Percentiles rank a stretch among this genome's conserved stretches.
Evolutionary conservation across 2,329 filamentous ascomycete genomes (phyloP).

Genomic region (Penicillium sp.): DNA sequence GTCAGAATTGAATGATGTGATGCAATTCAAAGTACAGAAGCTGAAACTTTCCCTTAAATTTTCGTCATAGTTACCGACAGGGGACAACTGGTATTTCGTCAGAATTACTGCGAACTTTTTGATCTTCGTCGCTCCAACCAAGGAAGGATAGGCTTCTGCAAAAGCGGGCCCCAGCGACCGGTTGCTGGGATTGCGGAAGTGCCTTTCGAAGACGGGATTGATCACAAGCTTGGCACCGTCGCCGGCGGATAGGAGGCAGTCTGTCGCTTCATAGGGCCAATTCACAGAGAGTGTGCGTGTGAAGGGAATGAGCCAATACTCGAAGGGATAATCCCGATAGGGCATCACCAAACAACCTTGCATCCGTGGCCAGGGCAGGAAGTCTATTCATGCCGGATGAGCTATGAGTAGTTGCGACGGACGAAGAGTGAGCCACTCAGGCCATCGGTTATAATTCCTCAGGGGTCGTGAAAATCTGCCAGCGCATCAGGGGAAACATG

Average conservation of each 20-base stretch:
- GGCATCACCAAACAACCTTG: too few relatives aligned
- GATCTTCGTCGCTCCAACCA: slow-evolving; percentile 39
- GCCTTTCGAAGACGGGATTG: slow-evolving; percentile 77
- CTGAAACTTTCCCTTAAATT: too few relatives aligned
- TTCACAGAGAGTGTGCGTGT: slow-evolving; percentile 68
- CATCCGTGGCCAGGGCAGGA: slow-evolving; percentile 70
- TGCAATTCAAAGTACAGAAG: too few relatives aligned
- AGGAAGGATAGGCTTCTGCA: slow-evolving; percentile 53
- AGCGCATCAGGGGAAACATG: slow-evolving; percentile 81
- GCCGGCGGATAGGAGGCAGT: slow-evolving; percentile 53
- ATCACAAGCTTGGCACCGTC: slow-evolving; percentile 60
- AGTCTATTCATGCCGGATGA: slow-evolving; percentile 65
- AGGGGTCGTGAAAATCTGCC: slow-evolving; percentile 69
- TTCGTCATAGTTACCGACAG: too few relatives aligned
- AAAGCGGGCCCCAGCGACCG: slow-evolving; percentile 71
- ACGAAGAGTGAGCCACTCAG: slow-evolving; percentile 61
- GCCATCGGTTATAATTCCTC: slow-evolving; percentile 72
- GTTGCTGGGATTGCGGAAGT: slow-evolving; percentile 65
- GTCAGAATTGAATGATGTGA: too few relatives aligned
- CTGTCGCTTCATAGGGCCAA: slow-evolving; percentile 71
- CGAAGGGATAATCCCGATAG: slow-evolving; percentile 57
- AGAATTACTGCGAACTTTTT: slow-evolving; percentile 16
- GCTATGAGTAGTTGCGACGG: slow-evolving; percentile 59
- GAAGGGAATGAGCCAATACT: slow-evolving; percentile 78
- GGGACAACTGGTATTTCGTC: too few relatives aligned